phyloP scores from a whole-genome alignment of 2,329 filamentous ascomycete species.

The Nothophoma quercina region DNA sequence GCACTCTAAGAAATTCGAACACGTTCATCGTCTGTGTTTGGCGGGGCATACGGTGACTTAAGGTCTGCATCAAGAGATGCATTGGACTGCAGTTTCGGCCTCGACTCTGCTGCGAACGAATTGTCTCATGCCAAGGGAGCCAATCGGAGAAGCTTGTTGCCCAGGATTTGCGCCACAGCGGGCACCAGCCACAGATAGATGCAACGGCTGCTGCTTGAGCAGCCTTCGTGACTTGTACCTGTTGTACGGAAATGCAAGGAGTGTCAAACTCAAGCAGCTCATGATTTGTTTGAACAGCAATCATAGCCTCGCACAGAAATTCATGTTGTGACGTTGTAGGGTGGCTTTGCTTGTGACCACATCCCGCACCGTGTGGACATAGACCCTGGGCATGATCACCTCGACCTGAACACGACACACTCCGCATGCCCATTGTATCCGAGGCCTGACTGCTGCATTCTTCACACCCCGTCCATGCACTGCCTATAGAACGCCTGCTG shows the following conservation, averaged over 20 bases:
- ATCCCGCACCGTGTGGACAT: constrained; percentile 18
- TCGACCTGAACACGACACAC: constrained; percentile 30
- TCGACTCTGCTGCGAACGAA: constrained; percentile 22
- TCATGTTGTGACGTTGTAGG: constrained; percentile 32
- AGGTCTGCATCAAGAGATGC: not conserved
- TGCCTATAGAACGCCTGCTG: constrained; percentile 36
- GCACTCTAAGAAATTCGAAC: too few relatives aligned
- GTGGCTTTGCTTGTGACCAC: constrained; percentile 40
- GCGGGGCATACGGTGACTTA: too few relatives aligned
- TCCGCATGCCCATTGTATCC: constrained; percentile 21
- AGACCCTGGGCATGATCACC: constrained; percentile 22
- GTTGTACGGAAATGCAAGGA: not conserved
- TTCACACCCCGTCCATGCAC: constrained; percentile 37
- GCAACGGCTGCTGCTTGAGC: not conserved
- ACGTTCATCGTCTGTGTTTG: too few relatives aligned
- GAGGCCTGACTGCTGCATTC: constrained; percentile 18
- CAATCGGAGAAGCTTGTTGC: constrained; percentile 10
- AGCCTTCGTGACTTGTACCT: not conserved
- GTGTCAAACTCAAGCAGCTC: not conserved
- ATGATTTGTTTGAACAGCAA: not conserved
- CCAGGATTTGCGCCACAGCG: constrained; percentile 19
- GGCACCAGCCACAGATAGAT: constrained; percentile 3
- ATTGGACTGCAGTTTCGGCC: constrained; percentile 5
- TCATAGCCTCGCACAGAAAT: not conserved
- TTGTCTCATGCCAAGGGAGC: constrained; percentile 8